Conservation (phyloP, 2,329 filamentous ascomycete species). For the Ophiosphaerella korrae region DNA sequence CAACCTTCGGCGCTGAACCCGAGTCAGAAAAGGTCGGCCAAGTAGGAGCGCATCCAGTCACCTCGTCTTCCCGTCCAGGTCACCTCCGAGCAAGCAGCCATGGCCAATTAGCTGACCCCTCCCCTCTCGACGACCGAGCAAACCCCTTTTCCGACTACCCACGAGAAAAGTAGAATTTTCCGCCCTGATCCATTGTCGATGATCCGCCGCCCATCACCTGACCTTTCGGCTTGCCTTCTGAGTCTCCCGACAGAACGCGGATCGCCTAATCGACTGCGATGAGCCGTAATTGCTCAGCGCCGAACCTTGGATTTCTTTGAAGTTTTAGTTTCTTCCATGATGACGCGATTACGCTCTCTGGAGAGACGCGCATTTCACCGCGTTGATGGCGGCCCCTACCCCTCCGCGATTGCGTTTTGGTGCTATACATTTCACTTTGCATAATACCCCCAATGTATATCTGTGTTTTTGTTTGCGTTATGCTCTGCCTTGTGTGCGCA, state of each 20-base stretch:
- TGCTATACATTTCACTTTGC: conserved; percentile 29
- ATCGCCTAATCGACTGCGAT: conserved; percentile 38
- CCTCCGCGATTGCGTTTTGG: conserved; percentile 36
- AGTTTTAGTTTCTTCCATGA: conserved; percentile 36
- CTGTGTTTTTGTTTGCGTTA: conserved; percentile 42
- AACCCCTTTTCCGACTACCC: conserved; percentile 42
- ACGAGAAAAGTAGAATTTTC: conserved; percentile 18
- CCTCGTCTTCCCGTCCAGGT: conserved; percentile 49
- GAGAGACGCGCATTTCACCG: conserved; percentile 35
- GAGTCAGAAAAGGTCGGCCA: conserved; percentile 51
- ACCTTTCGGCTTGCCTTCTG: conserved; percentile 54
- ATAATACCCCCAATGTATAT: conserved; percentile 30
- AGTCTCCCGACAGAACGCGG: conserved; percentile 40
- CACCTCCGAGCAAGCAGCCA: conserved; percentile 53
- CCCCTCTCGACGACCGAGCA: conserved; percentile 45
- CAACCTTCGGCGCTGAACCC: conserved; percentile 44
- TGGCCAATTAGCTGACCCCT: conserved; percentile 51
- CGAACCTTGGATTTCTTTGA: conserved; percentile 44
- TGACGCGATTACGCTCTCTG: conserved; percentile 46
- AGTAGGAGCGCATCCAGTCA: conserved; percentile 50
- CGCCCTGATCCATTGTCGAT: conserved; percentile 29
- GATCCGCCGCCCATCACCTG: conserved; percentile 45
- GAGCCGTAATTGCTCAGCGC: conserved; percentile 51
- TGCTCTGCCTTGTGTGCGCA: conserved; percentile 46
- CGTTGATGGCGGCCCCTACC: conserved; percentile 47